Evolutionary conservation across 768 basidiomycete species (phyloP).

Genomic region (Multifurca ochricompacta): DNA sequence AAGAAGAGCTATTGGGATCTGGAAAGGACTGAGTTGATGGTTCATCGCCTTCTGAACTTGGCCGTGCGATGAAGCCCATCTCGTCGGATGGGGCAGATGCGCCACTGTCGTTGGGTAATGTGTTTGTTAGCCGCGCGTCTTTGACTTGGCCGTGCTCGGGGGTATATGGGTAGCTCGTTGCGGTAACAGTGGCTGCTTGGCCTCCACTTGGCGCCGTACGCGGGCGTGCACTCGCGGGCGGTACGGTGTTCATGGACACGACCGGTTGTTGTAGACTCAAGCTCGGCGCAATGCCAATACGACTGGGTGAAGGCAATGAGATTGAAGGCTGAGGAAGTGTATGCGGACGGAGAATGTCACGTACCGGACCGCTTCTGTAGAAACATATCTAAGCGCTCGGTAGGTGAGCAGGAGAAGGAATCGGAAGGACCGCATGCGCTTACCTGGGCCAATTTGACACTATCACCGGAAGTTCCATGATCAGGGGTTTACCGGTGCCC

Average conservation of each 20-base stretch:
- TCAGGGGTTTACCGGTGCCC: conserved; percentile 54
- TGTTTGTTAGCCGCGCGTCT: conserved; percentile 9
- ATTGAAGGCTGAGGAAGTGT: background rate
- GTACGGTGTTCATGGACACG: conserved; percentile 1
- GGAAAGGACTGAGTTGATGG: background rate
- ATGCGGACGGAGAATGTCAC: background rate
- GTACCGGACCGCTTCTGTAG: conserved; percentile 57
- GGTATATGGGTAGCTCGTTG: background rate
- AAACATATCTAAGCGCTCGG: conserved; percentile 47
- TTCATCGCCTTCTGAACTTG: conserved; percentile 14
- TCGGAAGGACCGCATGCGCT: conserved; percentile 22
- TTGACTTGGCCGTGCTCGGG: background rate
- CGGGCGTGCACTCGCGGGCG: conserved; percentile 9
- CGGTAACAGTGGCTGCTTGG: conserved; percentile 5
- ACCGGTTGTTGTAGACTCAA: conserved; percentile 23
- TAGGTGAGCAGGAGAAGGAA: conserved; percentile 1
- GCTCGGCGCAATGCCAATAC: conserved; percentile 44
- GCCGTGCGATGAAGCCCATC: conserved; percentile 13
- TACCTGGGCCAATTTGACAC: conserved; percentile 84
- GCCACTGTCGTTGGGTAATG: background rate
- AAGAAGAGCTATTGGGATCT: conserved; percentile 10
- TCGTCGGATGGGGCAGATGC: conserved; percentile 6
- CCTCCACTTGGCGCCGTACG: background rate
- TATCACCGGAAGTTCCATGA: conserved; percentile 71
- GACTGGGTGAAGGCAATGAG: conserved; percentile 27